These are phyloP conservation scores for Euphorbia pulcherrima DNA, from an alignment of 345 rosid species.

Conservation along the genomic window DNA sequence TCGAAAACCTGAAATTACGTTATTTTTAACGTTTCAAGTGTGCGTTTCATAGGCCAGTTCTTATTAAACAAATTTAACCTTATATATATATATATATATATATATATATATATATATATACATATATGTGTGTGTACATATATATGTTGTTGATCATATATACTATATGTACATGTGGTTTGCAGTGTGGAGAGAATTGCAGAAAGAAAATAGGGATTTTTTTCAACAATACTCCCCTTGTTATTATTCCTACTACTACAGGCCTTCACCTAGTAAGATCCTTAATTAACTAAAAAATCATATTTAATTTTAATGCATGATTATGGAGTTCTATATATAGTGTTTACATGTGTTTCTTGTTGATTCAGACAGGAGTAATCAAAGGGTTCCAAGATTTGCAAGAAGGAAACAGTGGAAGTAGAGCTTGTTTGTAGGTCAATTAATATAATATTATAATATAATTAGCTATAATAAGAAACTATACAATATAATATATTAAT, in stretches of 20 bases:
- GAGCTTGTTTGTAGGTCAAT: not conserved
- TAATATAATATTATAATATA: too few species aligned
- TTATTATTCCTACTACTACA: conserved; percentile 23
- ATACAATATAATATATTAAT: too few species aligned
- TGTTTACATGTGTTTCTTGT: not conserved
- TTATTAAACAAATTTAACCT: too few species aligned
- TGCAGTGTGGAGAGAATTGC: conserved; percentile 78
- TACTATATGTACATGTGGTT: not conserved
- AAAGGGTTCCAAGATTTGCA: conserved; percentile 32
- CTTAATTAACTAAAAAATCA: not conserved
- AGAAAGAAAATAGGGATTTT: conserved; percentile 64
- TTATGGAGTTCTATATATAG: too few species aligned
- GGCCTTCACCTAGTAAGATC: conserved; percentile 41
- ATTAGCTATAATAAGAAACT: too few species aligned
- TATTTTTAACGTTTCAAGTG: too few species aligned
- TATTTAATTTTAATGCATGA: too few species aligned
- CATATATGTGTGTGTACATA: not conserved
- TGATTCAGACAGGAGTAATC: conserved; percentile 32
- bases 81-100: too few species aligned
- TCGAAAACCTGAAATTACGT: too few species aligned
- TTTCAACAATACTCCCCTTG: conserved; percentile 49
- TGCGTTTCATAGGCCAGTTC: too few species aligned
- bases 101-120: too few species aligned
- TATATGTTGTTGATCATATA: not conserved
- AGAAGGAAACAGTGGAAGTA: conserved; percentile 34